Conservation (phyloP, 140 eudicot species). For the Anethum foeniculum region DNA sequence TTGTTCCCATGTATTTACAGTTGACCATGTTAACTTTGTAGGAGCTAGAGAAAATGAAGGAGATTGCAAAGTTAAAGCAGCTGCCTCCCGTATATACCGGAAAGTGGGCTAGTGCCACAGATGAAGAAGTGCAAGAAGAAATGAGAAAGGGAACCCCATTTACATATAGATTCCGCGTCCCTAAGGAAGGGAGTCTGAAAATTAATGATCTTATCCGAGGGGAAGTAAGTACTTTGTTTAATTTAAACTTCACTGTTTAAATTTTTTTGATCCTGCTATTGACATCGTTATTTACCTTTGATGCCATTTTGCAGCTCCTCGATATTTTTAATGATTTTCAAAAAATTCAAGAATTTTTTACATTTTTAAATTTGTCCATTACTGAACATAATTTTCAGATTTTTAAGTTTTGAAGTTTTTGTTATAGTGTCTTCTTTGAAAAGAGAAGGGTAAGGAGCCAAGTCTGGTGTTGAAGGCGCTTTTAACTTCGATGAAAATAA, state of each 20-base stretch:
- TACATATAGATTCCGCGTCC: constrained; percentile 88
- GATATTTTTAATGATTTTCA: background rate
- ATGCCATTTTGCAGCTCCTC: background rate
- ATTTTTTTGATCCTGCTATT: background rate
- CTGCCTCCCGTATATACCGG: constrained; percentile 89
- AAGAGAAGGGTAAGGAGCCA: background rate
- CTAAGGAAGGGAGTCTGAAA: constrained; percentile 67
- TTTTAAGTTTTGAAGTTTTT: background rate
- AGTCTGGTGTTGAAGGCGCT: background rate
- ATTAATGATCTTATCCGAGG: constrained; percentile 83
- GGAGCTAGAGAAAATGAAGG: constrained; percentile 93
- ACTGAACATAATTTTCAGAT: background rate
- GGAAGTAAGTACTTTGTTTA: constrained; percentile 42
- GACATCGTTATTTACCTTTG: background rate
- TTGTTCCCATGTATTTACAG: background rate
- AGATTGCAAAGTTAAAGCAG: constrained; percentile 65
- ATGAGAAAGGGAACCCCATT: constrained; percentile 76
- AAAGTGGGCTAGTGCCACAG: constrained; percentile 81
- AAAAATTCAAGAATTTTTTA: background rate
- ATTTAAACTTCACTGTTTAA: background rate
- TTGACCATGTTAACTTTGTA: constrained; percentile 14
- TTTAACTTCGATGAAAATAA: background rate
- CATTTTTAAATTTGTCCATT: background rate
- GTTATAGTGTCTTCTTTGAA: background rate
- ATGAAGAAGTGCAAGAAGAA: constrained; percentile 67